Evolutionary conservation across 805 yeast genomes (phyloP).

Genomic region (Dipodascus albidus): DNA sequence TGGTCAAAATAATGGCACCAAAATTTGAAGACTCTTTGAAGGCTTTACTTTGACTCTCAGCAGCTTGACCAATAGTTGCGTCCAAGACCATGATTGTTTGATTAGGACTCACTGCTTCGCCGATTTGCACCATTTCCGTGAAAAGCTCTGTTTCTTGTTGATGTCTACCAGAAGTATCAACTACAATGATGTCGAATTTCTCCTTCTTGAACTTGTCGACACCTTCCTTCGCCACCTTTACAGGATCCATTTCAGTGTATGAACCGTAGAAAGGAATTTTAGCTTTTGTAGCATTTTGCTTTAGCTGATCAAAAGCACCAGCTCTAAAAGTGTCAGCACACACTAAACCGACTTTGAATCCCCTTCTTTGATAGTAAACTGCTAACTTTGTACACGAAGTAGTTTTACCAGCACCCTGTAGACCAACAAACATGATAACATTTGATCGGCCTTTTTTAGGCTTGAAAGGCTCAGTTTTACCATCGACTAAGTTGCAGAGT

Average conservation of each 20-base stretch:
- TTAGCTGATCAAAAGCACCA: constrained; percentile 97
- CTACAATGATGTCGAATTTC: constrained; percentile 85
- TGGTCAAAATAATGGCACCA: constrained; percentile 90
- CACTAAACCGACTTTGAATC: constrained; percentile 89
- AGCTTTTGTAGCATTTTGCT: constrained; percentile 94
- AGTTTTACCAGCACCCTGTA: constrained; percentile 98
- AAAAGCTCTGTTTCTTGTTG: constrained; percentile 87
- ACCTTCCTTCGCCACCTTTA: constrained; percentile 82
- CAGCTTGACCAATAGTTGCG: constrained; percentile 97
- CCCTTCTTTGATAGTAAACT: constrained; percentile 84
- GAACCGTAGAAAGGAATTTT: constrained; percentile 91
- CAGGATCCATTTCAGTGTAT: constrained; percentile 93
- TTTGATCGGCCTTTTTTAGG: constrained; percentile 75
- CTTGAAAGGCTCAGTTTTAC: constrained; percentile 47
- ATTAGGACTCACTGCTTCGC: constrained; percentile 78
- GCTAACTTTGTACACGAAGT: constrained; percentile 96
- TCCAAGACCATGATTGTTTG: constrained; percentile 97
- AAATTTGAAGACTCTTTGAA: constrained; percentile 88
- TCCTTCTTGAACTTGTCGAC: constrained; percentile 84
- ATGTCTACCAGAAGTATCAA: constrained; percentile 97
- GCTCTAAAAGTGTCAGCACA: constrained; percentile 99
- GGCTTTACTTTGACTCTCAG: constrained; percentile 88
- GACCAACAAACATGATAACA: constrained; percentile 94
- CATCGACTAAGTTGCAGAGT: constrained; percentile 75
- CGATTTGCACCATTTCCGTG: constrained; percentile 89